Evolutionary conservation across 225 moss, liverwort and hornwort genomes (phyloP).

Genomic region (Asterella californica): DNA sequence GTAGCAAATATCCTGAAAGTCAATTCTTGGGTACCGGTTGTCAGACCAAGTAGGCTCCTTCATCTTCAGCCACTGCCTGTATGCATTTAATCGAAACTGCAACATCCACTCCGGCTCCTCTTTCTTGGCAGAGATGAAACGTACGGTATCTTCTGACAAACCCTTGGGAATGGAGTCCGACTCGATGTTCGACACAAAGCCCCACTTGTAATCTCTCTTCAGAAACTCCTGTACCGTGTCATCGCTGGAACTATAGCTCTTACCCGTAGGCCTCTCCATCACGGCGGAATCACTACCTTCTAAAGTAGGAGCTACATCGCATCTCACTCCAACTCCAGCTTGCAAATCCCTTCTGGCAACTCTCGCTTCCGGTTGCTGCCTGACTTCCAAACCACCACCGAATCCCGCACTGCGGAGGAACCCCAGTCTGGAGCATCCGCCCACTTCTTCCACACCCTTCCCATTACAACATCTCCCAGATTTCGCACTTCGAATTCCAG

Average conservation of each 20-base stretch:
- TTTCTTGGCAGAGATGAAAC: constrained; percentile 91
- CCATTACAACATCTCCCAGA: constrained; percentile 26
- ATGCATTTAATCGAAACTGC: constrained; percentile 83
- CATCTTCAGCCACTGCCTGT: constrained; percentile 92
- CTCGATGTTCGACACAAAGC: constrained; percentile 88
- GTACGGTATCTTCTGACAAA: constrained; percentile 76
- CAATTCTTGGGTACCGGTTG: constrained; percentile 71
- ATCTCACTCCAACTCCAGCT: constrained; percentile 17
- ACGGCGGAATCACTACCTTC: constrained; percentile 38
- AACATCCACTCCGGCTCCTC: constrained; percentile 96
- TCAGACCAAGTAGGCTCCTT: constrained; percentile 93
- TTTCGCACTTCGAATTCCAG: constrained; percentile 19
- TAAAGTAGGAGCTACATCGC: constrained; percentile 30
- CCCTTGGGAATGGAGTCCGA: constrained; percentile 96
- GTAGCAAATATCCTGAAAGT: constrained; percentile 93
- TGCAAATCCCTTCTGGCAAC: not conserved
- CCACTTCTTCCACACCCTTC: constrained; percentile 27
- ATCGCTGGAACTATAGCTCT: constrained; percentile 55
- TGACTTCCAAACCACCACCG: constrained; percentile 1
- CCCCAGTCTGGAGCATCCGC: constrained; percentile 15
- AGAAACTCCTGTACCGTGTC: constrained; percentile 84
- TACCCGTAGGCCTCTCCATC: constrained; percentile 30
- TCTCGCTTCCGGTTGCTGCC: not conserved
- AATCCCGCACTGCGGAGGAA: constrained; percentile 16
- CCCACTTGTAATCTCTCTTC: constrained; percentile 91